Evolutionary conservation across 1,139 yeast genomes (phyloP), one percentile per base, ranked within the genome.

Genomic region (Taiozyma sp.): DNA sequence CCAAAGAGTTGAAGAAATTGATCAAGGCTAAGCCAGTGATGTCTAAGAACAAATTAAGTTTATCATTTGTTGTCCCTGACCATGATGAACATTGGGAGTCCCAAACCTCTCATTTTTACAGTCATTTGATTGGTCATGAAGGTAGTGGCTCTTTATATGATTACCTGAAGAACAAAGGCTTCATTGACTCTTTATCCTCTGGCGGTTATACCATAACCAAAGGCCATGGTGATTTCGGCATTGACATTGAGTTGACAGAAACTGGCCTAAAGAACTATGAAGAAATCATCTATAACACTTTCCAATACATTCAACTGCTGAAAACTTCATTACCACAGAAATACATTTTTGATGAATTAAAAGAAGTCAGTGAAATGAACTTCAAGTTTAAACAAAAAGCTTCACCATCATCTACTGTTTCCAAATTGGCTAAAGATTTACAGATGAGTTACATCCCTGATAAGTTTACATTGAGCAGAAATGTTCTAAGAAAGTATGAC

Each of bases 71-170:
- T 54, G 79, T 88, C 14, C 97, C 97, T 2, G 92, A 88, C 62
- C 85, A 83, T 60, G 81, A 78, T 36, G 69, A 71, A 16, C 69
- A 76, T 50, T 87, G 93, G 88, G 78, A 79, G 47, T 75, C 79
- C 29, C 82, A 81, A 59, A 96, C 97, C 0, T 76, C 80, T 13
- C 80, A 77, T 49, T 87, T 90, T 66, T 78, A 74, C 59, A 80
- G 93, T 28, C 97, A 92, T 66, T 73, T 93, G 52, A 70, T 93
- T 51, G 98, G 99, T 36, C 98, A 93, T 66, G 98, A 93, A 70
- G 89, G 90, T 50, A 76, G 83, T 49, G 98, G 98, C 1, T 89
- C 97, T 1, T 69, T 93, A 19, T 74, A 89, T 40, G 78, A 83
- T 50, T 78, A 75, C 57, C 77, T 92, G 57, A 92, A 91, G 69